These are phyloP conservation scores for Teratosphaeriaceae sp. DNA, from an alignment of 2,329 filamentous ascomycete species.

Conservation along the genomic window DNA sequence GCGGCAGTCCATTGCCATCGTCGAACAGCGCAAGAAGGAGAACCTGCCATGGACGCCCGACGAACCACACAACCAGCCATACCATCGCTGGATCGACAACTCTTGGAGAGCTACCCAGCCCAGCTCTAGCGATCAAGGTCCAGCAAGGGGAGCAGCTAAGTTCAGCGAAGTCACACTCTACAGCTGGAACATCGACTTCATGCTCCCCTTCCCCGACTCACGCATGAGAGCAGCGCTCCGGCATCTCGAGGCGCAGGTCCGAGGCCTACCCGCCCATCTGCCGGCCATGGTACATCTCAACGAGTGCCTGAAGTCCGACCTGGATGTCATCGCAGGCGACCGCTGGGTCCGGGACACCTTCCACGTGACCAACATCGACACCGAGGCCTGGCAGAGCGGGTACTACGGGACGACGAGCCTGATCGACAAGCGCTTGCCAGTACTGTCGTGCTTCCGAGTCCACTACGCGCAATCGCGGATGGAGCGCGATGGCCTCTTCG, in stretches of 20 bases:
- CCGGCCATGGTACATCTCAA: slow-evolving; percentile 45
- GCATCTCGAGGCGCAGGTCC: slow-evolving; percentile 31
- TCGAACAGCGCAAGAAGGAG: slow-evolving; percentile 1
- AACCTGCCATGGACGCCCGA: slow-evolving; percentile 19
- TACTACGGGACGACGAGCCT: slow-evolving; percentile 50
- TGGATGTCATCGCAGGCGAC: slow-evolving; percentile 37
- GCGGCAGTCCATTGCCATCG: slow-evolving; percentile 2
- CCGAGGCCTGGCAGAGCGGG: slow-evolving; percentile 38
- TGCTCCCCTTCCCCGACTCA: slow-evolving; percentile 30
- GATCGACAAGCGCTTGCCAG: slow-evolving; percentile 41
- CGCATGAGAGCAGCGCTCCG: slow-evolving; percentile 38
- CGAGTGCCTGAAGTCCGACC: slow-evolving; percentile 45
- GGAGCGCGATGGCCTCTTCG: slow-evolving; percentile 49
- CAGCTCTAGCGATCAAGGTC: neutral
- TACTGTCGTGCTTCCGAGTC: slow-evolving; percentile 45
- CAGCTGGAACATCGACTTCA: slow-evolving; percentile 49
- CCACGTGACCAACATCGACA: slow-evolving; percentile 42
- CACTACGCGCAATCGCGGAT: slow-evolving; percentile 42
- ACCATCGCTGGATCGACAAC: slow-evolving; percentile 6
- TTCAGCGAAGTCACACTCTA: slow-evolving; percentile 32
- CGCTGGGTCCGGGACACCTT: slow-evolving; percentile 45
- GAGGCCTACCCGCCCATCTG: slow-evolving; percentile 12
- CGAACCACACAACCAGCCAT: slow-evolving; percentile 16
- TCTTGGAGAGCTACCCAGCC: slow-evolving; percentile 12
- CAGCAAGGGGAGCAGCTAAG: neutral